Evolutionary conservation across 2,329 filamentous ascomycete species (phyloP).

Genomic region (Xylaria sp.): DNA sequence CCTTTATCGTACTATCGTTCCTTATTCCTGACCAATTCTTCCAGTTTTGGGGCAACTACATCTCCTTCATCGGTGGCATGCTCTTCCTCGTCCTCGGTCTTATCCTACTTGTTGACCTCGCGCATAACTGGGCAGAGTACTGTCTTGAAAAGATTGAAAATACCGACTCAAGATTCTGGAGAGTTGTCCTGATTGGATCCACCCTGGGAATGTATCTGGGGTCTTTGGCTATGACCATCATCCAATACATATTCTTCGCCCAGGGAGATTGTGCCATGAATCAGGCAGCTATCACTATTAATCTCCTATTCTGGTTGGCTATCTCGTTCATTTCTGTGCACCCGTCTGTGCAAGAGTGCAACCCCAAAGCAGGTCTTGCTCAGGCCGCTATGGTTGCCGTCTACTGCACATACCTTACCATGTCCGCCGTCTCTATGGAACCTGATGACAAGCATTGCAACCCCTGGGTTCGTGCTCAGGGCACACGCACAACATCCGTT

Average conservation of each 20-base stretch:
- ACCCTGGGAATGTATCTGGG: slow-evolving; percentile 93
- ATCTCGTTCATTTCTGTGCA: slow-evolving; percentile 90
- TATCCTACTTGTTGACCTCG: slow-evolving; percentile 91
- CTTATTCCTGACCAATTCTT: slow-evolving; percentile 96
- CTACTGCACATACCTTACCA: slow-evolving; percentile 98
- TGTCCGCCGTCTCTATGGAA: slow-evolving; percentile 99
- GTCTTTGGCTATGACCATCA: slow-evolving; percentile 90
- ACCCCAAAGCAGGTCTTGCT: slow-evolving; percentile 93
- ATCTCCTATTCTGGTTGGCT: slow-evolving; percentile 82
- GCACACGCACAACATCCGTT: slow-evolving; percentile 88
- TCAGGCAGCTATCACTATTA: slow-evolving; percentile 93
- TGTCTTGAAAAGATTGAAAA: slow-evolving; percentile 94
- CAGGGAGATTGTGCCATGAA: slow-evolving; percentile 88
- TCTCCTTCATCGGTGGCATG: slow-evolving; percentile 87
- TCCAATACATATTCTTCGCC: slow-evolving; percentile 98
- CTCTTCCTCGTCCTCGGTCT: slow-evolving; percentile 93
- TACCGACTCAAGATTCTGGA: slow-evolving; percentile 85
- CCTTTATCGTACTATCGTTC: slow-evolving; percentile 89
- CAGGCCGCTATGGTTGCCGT: slow-evolving; percentile 97
- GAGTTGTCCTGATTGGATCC: slow-evolving; percentile 86
- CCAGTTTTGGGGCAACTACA: slow-evolving; percentile 94
- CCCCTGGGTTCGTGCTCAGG: slow-evolving; percentile 84
- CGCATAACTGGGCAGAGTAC: slow-evolving; percentile 96
- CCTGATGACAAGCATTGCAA: slow-evolving; percentile 95
- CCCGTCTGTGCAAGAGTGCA: slow-evolving; percentile 87